Conservation (phyloP, 176 grass and related monocot species). For the Oryza meridionalis region DNA sequence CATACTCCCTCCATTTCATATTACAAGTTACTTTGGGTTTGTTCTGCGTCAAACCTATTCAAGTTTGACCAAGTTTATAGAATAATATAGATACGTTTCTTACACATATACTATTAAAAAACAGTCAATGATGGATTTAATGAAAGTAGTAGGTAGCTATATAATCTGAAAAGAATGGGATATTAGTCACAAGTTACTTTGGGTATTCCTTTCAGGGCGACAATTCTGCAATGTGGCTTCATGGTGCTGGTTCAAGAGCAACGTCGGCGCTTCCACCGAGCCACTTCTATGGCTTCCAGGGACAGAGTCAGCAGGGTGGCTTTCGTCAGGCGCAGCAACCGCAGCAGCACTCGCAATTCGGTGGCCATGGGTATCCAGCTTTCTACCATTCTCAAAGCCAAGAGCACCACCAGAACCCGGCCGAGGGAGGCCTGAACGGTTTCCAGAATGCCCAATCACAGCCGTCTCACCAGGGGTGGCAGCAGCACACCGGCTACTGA, state of each 20-base stretch:
- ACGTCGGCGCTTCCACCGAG: constrained; percentile 61
- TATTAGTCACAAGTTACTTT: constrained; percentile 18
- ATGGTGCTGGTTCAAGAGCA: constrained; percentile 79
- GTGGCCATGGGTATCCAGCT: constrained; percentile 70
- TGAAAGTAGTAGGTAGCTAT: no score
- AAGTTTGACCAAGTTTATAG: no score
- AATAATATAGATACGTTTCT: no score
- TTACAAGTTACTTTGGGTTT: no score
- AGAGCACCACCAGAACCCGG: constrained; percentile 73
- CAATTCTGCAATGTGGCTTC: constrained; percentile 90
- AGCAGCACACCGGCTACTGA: constrained; percentile 76
- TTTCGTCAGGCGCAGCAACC: constrained; percentile 78
- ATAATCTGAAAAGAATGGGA: no score
- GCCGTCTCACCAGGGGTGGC: constrained; percentile 86
- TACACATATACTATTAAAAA: no score
- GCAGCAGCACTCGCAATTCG: constrained; percentile 64
- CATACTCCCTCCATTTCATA: no score
- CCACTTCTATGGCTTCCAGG: constrained; percentile 78
- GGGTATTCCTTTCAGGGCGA: constrained; percentile 53
- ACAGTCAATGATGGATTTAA: no score
- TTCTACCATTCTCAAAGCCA: constrained; percentile 79
- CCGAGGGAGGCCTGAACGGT: constrained; percentile 65
- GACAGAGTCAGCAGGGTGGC: constrained; percentile 71
- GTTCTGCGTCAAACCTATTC: no score
- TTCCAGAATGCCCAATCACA: constrained; percentile 50